These are phyloP conservation scores for Tuber brumale DNA, from an alignment of 495 filamentous ascomycete species.

Conservation along the genomic window DNA sequence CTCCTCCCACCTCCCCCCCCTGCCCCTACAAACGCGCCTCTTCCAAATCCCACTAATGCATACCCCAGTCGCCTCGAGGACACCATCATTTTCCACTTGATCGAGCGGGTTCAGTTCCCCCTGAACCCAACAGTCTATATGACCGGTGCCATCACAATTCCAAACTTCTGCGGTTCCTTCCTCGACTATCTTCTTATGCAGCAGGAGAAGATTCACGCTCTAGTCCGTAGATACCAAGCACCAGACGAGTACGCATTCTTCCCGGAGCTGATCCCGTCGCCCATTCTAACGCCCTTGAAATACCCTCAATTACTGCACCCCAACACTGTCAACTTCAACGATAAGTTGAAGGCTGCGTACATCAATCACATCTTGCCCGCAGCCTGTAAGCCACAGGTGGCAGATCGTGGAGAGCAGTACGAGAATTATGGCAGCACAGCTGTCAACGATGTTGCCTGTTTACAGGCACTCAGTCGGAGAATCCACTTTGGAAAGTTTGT, in stretches of 20 bases:
- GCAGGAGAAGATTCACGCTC: constrained; percentile 85
- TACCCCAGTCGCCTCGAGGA: constrained; percentile 80
- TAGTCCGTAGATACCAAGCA: constrained; percentile 87
- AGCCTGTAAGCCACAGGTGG: constrained; percentile 63
- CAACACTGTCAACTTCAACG: constrained; percentile 88
- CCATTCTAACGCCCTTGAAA: constrained; percentile 76
- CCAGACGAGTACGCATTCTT: constrained; percentile 99
- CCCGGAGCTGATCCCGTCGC: constrained; percentile 67
- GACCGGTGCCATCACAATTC: constrained; percentile 72
- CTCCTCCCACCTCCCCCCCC: constrained; percentile 26
- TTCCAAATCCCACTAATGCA: constrained; percentile 7
- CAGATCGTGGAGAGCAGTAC: constrained; percentile 67
- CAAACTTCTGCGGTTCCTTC: constrained; percentile 61
- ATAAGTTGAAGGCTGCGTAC: constrained; percentile 77
- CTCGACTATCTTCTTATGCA: constrained; percentile 88
- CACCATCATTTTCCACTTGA: constrained; percentile 96
- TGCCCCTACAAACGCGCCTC: constrained; percentile 1
- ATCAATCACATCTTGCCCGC: constrained; percentile 72
- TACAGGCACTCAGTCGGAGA: constrained; percentile 84
- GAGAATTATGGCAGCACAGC: constrained; percentile 96
- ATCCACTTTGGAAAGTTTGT: constrained; percentile 99
- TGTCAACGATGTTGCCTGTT: constrained; percentile 79
- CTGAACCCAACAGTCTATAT: constrained; percentile 82
- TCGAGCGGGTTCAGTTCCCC: constrained; percentile 96
- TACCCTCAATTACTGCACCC: constrained; percentile 89